Conservation (phyloP, 441 rosid genomes). For the Gossypium gossypioides region DNA sequence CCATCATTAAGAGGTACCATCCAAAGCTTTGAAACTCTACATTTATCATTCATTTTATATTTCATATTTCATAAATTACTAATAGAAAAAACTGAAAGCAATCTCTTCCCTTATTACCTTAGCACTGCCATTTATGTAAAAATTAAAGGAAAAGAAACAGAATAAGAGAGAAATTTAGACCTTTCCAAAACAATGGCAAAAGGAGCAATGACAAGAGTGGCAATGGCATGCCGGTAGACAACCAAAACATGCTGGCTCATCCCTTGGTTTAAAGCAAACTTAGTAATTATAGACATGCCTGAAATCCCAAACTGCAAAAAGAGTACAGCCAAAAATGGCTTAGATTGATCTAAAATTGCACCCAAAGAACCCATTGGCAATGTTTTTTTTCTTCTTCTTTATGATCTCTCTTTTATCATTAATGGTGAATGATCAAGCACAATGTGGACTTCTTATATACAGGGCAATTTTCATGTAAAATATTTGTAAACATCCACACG, state of each 20-base stretch:
- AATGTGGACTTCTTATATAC: slow-evolving; percentile 27
- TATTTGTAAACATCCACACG: slow-evolving; percentile 20
- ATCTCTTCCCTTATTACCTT: not conserved
- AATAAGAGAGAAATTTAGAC: not conserved
- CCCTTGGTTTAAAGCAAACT: slow-evolving; percentile 43
- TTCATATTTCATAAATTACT: not conserved
- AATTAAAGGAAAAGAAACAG: not conserved
- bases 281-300: slow-evolving; percentile 38
- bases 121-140: not conserved
- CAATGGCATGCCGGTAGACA: slow-evolving; percentile 44
- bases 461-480: not conserved
- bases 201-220: slow-evolving; percentile 42
- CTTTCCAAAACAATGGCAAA: slow-evolving; percentile 28
- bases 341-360: slow-evolving; percentile 12
- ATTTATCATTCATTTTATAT: not conserved
- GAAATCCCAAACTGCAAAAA: slow-evolving; percentile 47
- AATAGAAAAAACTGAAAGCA: not conserved
- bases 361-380: slow-evolving; percentile 16
- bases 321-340: slow-evolving; percentile 41
- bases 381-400: not conserved
- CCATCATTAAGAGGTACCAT: not conserved
- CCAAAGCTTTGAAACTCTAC: not conserved
- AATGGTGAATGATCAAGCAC: slow-evolving; percentile 20
- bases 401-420: not conserved
- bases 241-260: slow-evolving; percentile 50